These are phyloP conservation scores for Russula griseocarnosa DNA, from an alignment of 768 basidiomycete genomes.

Conservation along the genomic window DNA sequence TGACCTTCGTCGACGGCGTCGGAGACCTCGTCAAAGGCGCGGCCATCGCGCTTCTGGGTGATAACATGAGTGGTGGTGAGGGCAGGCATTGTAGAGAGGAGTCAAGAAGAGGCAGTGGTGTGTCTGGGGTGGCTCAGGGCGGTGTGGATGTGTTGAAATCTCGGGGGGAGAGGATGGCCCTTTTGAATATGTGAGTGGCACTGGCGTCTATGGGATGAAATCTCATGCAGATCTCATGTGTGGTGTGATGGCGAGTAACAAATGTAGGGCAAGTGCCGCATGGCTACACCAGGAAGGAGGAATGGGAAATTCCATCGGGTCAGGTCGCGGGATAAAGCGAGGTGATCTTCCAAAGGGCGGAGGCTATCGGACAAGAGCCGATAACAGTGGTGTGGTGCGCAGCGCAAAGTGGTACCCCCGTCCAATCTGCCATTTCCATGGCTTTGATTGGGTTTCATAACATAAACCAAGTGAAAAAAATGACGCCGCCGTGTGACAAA, in stretches of 20 bases:
- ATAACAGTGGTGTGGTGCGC: not conserved
- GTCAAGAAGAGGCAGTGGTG: not conserved
- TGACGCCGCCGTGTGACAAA: slow-evolving; percentile 19
- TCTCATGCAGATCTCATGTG: slow-evolving; percentile 11
- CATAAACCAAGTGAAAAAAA: not conserved
- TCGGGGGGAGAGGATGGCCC: not conserved
- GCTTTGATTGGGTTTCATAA: slow-evolving; percentile 16
- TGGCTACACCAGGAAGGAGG: not conserved
- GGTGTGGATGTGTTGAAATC: slow-evolving; percentile 14
- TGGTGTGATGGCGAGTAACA: not conserved
- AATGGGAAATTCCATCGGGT: not conserved
- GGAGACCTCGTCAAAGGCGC: slow-evolving; percentile 42
- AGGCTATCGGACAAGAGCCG: slow-evolving; percentile 11
- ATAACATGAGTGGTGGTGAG: slow-evolving; percentile 8
- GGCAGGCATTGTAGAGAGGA: slow-evolving; percentile 19
- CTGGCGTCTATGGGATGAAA: slow-evolving; percentile 19
- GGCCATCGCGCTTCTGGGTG: slow-evolving; percentile 30
- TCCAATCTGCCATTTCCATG: not conserved
- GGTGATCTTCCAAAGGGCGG: slow-evolving; percentile 6
- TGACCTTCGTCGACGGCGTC: slow-evolving; percentile 49
- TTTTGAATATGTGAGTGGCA: slow-evolving; percentile 15
- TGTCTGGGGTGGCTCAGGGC: slow-evolving; percentile 9
- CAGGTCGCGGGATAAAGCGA: slow-evolving; percentile 19
- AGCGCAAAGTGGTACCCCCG: slow-evolving; percentile 13
- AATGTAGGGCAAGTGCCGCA: slow-evolving; percentile 3